Evolutionary conservation across 495 filamentous ascomycete species (phyloP).

Genomic region (Penicillium pulvis): DNA sequence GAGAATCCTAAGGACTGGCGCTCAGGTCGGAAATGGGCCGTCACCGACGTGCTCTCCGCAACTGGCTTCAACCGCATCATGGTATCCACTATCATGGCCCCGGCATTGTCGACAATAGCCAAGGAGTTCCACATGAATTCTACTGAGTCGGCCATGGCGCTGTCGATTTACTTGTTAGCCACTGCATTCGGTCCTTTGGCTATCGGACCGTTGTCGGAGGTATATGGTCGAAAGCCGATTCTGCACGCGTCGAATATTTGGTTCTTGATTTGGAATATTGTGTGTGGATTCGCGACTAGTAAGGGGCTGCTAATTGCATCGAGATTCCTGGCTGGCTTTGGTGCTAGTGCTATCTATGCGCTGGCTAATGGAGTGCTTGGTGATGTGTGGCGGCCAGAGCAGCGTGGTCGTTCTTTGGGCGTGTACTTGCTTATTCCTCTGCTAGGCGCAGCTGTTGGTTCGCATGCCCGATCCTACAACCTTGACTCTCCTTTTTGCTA

Average conservation of each 20-base stretch:
- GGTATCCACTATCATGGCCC: conserved; percentile 70
- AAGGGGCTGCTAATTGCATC: conserved; percentile 46
- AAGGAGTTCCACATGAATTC: conserved; percentile 58
- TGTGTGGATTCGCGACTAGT: conserved; percentile 46
- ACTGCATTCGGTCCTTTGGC: conserved; percentile 65
- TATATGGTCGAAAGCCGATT: conserved; percentile 64
- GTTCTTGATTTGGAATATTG: conserved; percentile 57
- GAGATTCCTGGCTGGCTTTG: conserved; percentile 52
- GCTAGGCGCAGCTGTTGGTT: conserved; percentile 53
- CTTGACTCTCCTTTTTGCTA: background rate
- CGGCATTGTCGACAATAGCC: conserved; percentile 55
- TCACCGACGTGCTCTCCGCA: conserved; percentile 44
- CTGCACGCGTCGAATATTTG: conserved; percentile 58
- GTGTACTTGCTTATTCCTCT: conserved; percentile 59
- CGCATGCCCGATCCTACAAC: background rate
- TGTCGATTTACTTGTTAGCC: conserved; percentile 71
- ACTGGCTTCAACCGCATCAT: conserved; percentile 63
- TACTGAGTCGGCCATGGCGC: conserved; percentile 56
- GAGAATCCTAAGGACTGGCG: conserved; percentile 51
- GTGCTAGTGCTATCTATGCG: conserved; percentile 42
- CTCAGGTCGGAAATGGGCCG: conserved; percentile 52
- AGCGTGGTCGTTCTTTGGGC: conserved; percentile 56
- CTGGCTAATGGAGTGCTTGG: conserved; percentile 51
- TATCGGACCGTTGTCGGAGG: conserved; percentile 66
- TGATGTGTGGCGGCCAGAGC: conserved; percentile 38